These are phyloP conservation scores for Petunia hybrid DNA, from an alignment of 305 asterid species.

Conservation along the genomic window DNA sequence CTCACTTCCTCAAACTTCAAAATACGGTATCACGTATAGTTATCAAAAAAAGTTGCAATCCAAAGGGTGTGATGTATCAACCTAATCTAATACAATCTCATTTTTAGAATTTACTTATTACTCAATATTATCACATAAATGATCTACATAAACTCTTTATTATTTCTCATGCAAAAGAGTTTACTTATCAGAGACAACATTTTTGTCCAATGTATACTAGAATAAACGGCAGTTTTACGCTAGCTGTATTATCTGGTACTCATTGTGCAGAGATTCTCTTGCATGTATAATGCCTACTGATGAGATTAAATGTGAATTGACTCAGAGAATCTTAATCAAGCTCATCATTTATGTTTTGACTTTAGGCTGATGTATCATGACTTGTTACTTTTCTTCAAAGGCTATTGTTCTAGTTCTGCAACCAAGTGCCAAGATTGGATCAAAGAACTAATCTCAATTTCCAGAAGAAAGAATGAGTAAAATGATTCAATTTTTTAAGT, in stretches of 20 bases:
- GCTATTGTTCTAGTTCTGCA: neutral
- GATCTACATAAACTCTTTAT: too few relatives aligned
- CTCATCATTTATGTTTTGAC: constrained; percentile 18
- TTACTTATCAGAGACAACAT: neutral
- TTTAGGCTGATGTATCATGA: neutral
- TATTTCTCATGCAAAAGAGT: neutral
- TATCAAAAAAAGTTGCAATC: too few relatives aligned
- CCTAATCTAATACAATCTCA: too few relatives aligned
- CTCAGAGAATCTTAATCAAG: constrained; percentile 26
- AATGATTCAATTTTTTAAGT: too few relatives aligned
- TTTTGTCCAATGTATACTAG: constrained; percentile 7
- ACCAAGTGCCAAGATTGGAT: neutral
- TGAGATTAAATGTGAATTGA: constrained; percentile 15
- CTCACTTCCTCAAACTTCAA: too few relatives aligned
- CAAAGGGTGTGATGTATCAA: too few relatives aligned
- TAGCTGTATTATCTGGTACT: neutral
- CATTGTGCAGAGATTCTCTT: constrained; percentile 20
- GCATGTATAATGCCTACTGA: neutral
- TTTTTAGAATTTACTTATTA: too few relatives aligned
- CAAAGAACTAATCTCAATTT: neutral
- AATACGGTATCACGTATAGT: too few relatives aligned
- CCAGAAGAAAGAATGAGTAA: too few relatives aligned
- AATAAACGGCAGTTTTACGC: constrained; percentile 6
- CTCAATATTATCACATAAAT: too few relatives aligned
- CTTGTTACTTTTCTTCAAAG: neutral